Evolutionary conservation across 306 rosid species (phyloP).

Genomic region (Inga oerstediana): DNA sequence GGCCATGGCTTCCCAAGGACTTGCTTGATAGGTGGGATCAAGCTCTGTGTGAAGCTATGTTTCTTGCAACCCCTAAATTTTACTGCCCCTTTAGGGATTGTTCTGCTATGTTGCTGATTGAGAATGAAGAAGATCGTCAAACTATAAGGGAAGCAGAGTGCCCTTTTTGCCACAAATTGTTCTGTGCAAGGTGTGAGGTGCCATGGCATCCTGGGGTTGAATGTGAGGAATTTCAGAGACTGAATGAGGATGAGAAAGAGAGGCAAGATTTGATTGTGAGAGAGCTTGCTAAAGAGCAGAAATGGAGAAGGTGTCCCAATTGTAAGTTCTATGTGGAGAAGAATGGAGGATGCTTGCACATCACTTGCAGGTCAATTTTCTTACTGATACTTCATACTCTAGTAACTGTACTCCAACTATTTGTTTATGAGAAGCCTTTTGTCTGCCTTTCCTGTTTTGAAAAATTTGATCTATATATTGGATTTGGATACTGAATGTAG

Average conservation of each 20-base stretch:
- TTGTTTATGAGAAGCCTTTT: background rate
- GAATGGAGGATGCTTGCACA: conserved; percentile 52
- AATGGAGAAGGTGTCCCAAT: conserved; percentile 66
- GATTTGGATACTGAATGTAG: too few relatives aligned
- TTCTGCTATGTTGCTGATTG: conserved; percentile 50
- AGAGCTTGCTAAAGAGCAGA: conserved; percentile 40
- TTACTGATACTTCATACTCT: background rate
- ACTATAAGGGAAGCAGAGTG: conserved; percentile 46
- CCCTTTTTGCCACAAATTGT: conserved; percentile 63
- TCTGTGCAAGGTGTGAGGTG: conserved; percentile 64
- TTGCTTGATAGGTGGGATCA: conserved; percentile 51
- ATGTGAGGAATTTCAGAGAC: conserved; percentile 48
- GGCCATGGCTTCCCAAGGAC: conserved; percentile 44
- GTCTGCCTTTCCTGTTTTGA: background rate
- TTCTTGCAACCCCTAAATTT: conserved; percentile 28
- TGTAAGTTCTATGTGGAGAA: conserved; percentile 59
- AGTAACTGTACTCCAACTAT: background rate
- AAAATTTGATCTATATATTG: background rate
- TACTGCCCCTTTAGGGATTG: conserved; percentile 70
- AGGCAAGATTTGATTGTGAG: conserved; percentile 47
- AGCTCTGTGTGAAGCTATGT: conserved; percentile 44
- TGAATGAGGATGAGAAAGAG: conserved; percentile 44
- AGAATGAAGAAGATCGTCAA: background rate
- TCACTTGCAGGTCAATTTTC: conserved; percentile 59
- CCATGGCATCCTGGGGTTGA: conserved; percentile 60